A percentile compares a stretch with the other conserved stretches of the same genome.
These are phyloP conservation scores for Trametes sp. DNA, from an alignment of 1,284 basidiomycete genomes.

Conservation along the genomic window DNA sequence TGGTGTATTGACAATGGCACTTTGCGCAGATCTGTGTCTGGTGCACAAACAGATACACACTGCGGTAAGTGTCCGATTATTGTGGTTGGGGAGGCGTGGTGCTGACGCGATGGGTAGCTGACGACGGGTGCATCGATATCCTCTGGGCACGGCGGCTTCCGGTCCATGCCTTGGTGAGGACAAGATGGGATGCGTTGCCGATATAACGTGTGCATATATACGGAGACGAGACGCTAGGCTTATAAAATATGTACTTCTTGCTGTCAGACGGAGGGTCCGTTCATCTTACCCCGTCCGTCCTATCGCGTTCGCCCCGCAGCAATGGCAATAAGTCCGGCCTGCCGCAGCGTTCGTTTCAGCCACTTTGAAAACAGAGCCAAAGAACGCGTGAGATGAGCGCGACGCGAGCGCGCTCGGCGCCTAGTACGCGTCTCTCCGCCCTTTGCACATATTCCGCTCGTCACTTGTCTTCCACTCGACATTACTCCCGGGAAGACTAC, in stretches of 20 bases:
- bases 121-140: conserved; percentile 38
- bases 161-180: conserved; percentile 31
- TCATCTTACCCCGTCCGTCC: no score
- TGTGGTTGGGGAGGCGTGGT: not conserved
- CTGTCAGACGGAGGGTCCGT: not conserved
- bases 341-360: no score
- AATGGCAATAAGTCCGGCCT: no score
- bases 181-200: not conserved
- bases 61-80: conserved; percentile 56
- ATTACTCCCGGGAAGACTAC: not conserved
- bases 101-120: conserved; percentile 23
- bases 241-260: not conserved
- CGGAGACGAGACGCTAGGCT: not conserved
- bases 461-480: not conserved
- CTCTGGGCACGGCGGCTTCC: conserved; percentile 28
- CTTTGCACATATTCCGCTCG: not conserved
- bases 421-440: conserved; percentile 4
- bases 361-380: conserved; percentile 6
- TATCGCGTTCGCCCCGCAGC: no score
- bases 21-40: conserved; percentile 54
- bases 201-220: conserved; percentile 14
- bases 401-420: conserved; percentile 10
- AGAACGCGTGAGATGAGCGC: conserved; percentile 19
- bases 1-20: not conserved
- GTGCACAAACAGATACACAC: conserved; percentile 66